Evolutionary conservation across 2,329 filamentous ascomycete species (phyloP), one percentile per base, ranked within the genome.

Genomic region (Trichoderma oligosporum): DNA sequence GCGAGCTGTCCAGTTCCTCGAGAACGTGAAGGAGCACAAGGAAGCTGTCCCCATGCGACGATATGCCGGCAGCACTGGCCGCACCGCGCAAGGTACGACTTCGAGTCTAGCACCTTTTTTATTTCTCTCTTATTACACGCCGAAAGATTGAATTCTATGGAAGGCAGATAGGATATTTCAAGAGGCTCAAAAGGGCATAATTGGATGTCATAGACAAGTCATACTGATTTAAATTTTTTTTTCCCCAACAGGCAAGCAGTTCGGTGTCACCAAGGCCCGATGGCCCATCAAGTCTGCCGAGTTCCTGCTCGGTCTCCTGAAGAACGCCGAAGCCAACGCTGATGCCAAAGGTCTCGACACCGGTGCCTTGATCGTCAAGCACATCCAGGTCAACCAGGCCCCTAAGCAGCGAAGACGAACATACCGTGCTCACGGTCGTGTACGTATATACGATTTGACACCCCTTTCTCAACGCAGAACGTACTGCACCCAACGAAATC

Each of bases 341-440:
- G 92, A 96, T 72, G 89, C 89, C 78, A 96, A 96, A 85, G 91
- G 92, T 73, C 90, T 96, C 73, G 91, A 99, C 81, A 97, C 92
- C 75, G 87, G 87, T 81, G 95, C 95, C 85, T 84, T 99, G 75
- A 81, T 97, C 76, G 89, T 99, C 82, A 97, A 97, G 90, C 95
- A 97, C 89, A 99, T 99, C 82, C 94, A 99, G 84, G 94, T 99
- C 85, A 99, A 99, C 90, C 94, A 99, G 85, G 95, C 94, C 70
- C 94, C 94, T 73, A 97, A 97, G 88, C 93, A 97, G 85, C 88
- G 94, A 77, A 87, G 94, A 82, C 88, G 94, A 79, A 99, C 94
- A 76, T 99, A 99, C 89, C 92, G 94, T 87, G 95, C 95, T 66
- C 94, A 99, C 86, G 94, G 94, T 87, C 91, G 94, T 84, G 93